These are phyloP conservation scores for Arabidopsis arenosa DNA, from an alignment of 345 rosid species.

Conservation along the genomic window DNA sequence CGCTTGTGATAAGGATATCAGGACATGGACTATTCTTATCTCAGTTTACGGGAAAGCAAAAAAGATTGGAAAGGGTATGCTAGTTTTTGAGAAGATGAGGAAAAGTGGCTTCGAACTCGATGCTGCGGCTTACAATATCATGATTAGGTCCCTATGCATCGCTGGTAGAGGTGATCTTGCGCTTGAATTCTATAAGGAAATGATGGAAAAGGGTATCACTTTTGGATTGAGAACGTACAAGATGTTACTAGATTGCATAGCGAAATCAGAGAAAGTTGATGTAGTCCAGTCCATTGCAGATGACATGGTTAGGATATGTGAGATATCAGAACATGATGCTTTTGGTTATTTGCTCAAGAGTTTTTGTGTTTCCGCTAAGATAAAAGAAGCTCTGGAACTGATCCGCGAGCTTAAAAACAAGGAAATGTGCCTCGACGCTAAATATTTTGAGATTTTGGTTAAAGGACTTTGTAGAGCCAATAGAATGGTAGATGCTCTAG, in stretches of 20 bases:
- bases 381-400: constrained; percentile 74
- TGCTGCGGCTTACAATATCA: constrained; percentile 49
- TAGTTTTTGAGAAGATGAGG: constrained; percentile 67
- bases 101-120: constrained; percentile 63
- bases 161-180: constrained; percentile 70
- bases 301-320: constrained; percentile 61
- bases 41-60: constrained; percentile 66
- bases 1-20: constrained; percentile 57
- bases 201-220: constrained; percentile 59
- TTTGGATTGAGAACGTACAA: constrained; percentile 60
- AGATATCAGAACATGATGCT: constrained; percentile 59
- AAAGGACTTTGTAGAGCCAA: constrained; percentile 73
- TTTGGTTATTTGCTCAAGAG: constrained; percentile 63
- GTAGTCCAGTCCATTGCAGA: constrained; percentile 60
- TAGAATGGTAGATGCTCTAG: constrained; percentile 75
- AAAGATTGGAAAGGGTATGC: constrained; percentile 65
- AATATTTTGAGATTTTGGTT: constrained; percentile 66
- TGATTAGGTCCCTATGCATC: constrained; percentile 60
- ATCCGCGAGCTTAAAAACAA: constrained; percentile 65
- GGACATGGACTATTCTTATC: constrained; percentile 76
- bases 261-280: constrained; percentile 54
- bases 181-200: constrained; percentile 73
- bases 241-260: constrained; percentile 57
- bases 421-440: constrained; percentile 50
- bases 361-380: constrained; percentile 69